Evolutionary conservation across 1,284 basidiomycete genomes (phyloP).

Genomic region (Moesziomyces globuligerus): DNA sequence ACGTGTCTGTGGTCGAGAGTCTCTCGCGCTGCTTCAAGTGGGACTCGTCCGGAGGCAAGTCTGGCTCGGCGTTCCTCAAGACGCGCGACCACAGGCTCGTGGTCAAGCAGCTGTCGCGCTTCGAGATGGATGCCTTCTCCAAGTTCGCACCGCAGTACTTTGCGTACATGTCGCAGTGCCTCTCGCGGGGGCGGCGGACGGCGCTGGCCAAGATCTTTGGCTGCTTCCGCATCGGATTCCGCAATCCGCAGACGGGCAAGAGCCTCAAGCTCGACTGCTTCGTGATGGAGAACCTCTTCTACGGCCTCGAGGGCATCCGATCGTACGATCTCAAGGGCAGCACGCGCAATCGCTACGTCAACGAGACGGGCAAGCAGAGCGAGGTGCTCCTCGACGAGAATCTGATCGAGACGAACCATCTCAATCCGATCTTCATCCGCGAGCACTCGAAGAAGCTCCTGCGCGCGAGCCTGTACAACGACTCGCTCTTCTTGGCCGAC

Average conservation of each 20-base stretch:
- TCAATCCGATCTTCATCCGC: conserved; percentile 87
- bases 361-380: conserved; percentile 87
- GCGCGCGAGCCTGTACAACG: conserved; percentile 88
- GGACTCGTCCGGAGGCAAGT: conserved; percentile 95
- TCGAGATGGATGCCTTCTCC: conserved; percentile 93
- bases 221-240: conserved; percentile 93
- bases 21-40: conserved; percentile 94
- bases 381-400: conserved; percentile 92
- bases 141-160: conserved; percentile 98
- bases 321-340: conserved; percentile 66
- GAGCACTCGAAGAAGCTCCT: conserved; percentile 95
- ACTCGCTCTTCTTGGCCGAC: conserved; percentile 84
- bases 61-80: conserved; percentile 94
- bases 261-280: conserved; percentile 91
- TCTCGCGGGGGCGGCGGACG: conserved; percentile 79
- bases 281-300: conserved; percentile 97
- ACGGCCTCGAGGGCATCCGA: conserved; percentile 85
- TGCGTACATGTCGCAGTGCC: conserved; percentile 82
- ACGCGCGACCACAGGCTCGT: conserved; percentile 92
- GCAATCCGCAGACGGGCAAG: conserved; percentile 80
- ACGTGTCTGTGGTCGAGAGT: conserved; percentile 91
- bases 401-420: conserved; percentile 74
- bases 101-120: conserved; percentile 91
- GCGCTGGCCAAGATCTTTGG: conserved; percentile 97
- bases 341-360: conserved; percentile 73